These are phyloP conservation scores for Boechera retrofracta DNA, from an alignment of 345 rosid species.

Conservation along the genomic window DNA sequence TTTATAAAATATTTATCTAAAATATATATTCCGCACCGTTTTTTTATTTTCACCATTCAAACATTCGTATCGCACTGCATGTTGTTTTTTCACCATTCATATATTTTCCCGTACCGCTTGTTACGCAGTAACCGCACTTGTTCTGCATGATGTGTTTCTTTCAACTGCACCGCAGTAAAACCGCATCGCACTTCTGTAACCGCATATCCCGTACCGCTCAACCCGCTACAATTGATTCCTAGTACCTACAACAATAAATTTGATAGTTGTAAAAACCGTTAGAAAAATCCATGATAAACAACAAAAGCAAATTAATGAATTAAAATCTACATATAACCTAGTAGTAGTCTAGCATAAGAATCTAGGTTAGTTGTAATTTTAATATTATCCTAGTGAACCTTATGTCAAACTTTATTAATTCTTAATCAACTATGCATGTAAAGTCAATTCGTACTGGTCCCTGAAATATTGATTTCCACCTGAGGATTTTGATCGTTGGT, in stretches of 20 bases:
- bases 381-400: constrained; percentile 23
- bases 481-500: constrained; percentile 28
- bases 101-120: too few species aligned
- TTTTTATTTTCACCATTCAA: too few species aligned
- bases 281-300: not conserved
- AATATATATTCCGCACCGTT: too few species aligned
- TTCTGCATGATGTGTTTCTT: too few species aligned
- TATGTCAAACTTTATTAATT: constrained; percentile 16
- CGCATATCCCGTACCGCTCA: too few species aligned
- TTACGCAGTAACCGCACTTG: too few species aligned
- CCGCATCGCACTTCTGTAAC: too few species aligned
- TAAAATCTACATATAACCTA: not conserved
- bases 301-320: not conserved
- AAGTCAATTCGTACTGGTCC: constrained; percentile 30
- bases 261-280: not conserved
- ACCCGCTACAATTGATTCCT: not conserved
- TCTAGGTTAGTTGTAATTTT: constrained; percentile 19
- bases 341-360: constrained; percentile 10
- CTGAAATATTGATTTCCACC: constrained; percentile 21
- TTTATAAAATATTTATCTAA: too few species aligned
- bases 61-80: too few species aligned
- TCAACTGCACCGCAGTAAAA: too few species aligned
- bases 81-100: too few species aligned
- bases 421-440: constrained; percentile 8
- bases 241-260: not conserved